These are phyloP conservation scores for Cantharellus anzutake DNA, from an alignment of 768 basidiomycete genomes.

Conservation along the genomic window DNA sequence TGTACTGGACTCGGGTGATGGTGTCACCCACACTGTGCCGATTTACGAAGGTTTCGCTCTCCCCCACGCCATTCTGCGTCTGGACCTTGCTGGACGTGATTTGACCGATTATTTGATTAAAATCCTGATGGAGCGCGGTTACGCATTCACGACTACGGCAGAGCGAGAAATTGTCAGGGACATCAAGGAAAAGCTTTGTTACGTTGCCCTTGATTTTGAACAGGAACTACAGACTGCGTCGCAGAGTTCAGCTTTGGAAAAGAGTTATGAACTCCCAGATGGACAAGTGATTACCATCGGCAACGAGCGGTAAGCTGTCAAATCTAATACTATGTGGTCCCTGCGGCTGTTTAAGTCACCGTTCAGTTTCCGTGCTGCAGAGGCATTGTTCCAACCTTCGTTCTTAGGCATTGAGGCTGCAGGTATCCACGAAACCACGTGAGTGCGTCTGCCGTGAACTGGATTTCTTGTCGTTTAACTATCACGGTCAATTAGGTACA, in stretches of 20 bases:
- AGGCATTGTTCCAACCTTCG: conserved; percentile 56
- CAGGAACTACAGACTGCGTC: conserved; percentile 85
- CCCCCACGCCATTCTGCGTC: conserved; percentile 81
- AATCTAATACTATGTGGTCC: not conserved
- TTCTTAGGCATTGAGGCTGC: conserved; percentile 58
- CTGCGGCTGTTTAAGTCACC: not conserved
- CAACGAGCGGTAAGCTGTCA: conserved; percentile 46
- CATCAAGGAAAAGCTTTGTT: conserved; percentile 88
- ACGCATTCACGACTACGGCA: conserved; percentile 84
- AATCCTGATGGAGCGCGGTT: conserved; percentile 78
- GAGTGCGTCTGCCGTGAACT: conserved; percentile 10
- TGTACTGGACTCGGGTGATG: conserved; percentile 91
- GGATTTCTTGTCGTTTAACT: not conserved
- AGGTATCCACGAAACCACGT: conserved; percentile 87
- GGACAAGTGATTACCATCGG: conserved; percentile 93
- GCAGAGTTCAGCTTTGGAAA: conserved; percentile 76
- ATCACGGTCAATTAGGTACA: conserved; percentile 20
- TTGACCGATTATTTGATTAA: conserved; percentile 71
- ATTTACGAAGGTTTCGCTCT: conserved; percentile 92
- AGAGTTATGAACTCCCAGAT: conserved; percentile 81
- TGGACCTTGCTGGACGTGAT: conserved; percentile 87
- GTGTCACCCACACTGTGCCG: conserved; percentile 89
- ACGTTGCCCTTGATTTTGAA: conserved; percentile 87
- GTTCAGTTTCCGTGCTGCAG: conserved; percentile 36
- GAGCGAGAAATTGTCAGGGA: conserved; percentile 91